phyloP scores from a whole-genome alignment of 1,139 yeast species.

The Yamadazyma taylorii region DNA sequence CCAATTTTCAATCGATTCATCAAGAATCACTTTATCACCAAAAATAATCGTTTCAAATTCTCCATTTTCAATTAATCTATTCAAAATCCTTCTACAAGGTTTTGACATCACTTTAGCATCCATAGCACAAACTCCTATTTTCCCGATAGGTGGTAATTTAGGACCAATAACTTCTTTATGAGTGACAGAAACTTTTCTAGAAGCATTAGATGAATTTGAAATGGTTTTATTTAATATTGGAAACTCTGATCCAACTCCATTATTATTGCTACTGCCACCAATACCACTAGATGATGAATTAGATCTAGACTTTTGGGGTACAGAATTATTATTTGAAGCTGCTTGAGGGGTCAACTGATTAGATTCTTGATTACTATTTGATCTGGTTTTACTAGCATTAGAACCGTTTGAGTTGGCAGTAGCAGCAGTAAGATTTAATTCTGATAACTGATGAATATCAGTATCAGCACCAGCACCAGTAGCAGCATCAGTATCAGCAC shows the following conservation, averaged over 20 bases:
- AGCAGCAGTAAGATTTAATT: conserved; percentile 2
- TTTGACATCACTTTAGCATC: conserved; percentile 94
- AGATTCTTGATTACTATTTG: conserved; percentile 3
- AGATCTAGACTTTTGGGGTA: conserved; percentile 20
- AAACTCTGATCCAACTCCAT: conserved; percentile 13
- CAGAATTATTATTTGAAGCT: conserved; percentile 2
- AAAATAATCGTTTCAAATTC: conserved; percentile 96
- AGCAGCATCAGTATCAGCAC: background rate
- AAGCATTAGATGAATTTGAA: conserved; percentile 41
- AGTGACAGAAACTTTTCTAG: conserved; percentile 43
- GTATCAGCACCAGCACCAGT: conserved; percentile 1
- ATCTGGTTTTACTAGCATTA: background rate
- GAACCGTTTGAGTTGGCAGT: conserved; percentile 1
- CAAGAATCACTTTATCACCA: conserved; percentile 95
- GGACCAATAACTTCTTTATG: conserved; percentile 46
- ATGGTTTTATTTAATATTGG: conserved; percentile 34
- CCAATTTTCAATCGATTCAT: conserved; percentile 94
- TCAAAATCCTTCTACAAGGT: conserved; percentile 90
- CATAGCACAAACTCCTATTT: conserved; percentile 99
- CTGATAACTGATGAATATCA: background rate
- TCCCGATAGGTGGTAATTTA: conserved; percentile 75
- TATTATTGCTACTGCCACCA: conserved; percentile 7
- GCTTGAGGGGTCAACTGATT: background rate
- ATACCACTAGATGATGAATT: conserved; percentile 23
- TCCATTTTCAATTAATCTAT: conserved; percentile 84